phyloP scores from a whole-genome alignment of 352 stramenopile genomes.

The Phytopythium boreale region DNA sequence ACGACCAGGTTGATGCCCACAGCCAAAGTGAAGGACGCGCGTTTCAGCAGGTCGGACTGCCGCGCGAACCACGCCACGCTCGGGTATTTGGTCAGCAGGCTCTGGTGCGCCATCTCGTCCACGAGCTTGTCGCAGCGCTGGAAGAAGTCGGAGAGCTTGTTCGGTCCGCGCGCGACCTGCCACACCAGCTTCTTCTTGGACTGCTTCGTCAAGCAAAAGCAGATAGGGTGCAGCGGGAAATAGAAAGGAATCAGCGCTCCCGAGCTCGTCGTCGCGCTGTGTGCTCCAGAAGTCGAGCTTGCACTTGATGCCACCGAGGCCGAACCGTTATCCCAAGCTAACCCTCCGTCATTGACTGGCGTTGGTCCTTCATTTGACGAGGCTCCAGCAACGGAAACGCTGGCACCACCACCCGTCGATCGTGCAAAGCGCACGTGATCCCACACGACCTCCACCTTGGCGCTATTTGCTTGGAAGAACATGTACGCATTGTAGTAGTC shows the following conservation, averaged over 20 bases:
- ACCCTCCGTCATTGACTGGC: not conserved
- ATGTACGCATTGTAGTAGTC: constrained; percentile 47
- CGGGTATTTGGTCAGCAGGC: constrained; percentile 30
- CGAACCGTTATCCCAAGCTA: not conserved
- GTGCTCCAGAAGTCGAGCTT: not conserved
- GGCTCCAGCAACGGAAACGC: not conserved
- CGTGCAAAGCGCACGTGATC: constrained; percentile 24
- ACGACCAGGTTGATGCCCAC: constrained; percentile 59
- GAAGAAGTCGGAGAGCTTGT: constrained; percentile 74
- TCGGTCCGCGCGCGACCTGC: constrained; percentile 48
- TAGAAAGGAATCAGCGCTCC: constrained; percentile 54
- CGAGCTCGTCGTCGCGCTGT: not conserved
- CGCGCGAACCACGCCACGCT: constrained; percentile 32
- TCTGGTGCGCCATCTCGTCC: constrained; percentile 74
- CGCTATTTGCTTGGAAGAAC: constrained; percentile 70
- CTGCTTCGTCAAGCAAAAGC: constrained; percentile 66
- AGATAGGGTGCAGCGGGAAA: constrained; percentile 73
- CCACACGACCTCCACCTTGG: constrained; percentile 69
- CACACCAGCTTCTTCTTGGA: constrained; percentile 72
- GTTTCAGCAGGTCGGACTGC: constrained; percentile 47
- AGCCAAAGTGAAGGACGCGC: constrained; percentile 44
- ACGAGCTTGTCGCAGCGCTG: constrained; percentile 59
- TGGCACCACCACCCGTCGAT: not conserved
- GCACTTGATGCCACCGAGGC: not conserved
- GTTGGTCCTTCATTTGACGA: not conserved